These are phyloP conservation scores for Dalbergia cochinchinensis DNA, from an alignment of 306 rosid genomes.

Conservation along the genomic window DNA sequence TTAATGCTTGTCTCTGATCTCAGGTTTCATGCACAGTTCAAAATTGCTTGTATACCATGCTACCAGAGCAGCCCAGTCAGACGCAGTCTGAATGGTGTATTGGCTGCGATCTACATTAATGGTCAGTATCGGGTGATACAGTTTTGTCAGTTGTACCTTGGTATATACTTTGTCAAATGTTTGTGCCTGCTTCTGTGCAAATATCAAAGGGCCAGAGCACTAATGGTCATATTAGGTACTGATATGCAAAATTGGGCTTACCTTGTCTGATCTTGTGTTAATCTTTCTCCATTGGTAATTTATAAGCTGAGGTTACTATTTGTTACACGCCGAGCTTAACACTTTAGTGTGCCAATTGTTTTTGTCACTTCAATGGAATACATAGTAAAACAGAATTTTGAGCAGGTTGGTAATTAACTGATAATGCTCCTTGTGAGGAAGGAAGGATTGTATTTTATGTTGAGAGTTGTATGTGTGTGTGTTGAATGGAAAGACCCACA, in stretches of 20 bases:
- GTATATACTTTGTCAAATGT: neutral
- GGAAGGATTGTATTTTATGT: slow-evolving; percentile 12
- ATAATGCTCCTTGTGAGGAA: neutral
- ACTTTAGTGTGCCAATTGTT: slow-evolving; percentile 2
- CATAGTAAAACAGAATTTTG: slow-evolving; percentile 35
- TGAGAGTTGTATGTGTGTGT: neutral
- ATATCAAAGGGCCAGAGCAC: slow-evolving; percentile 9
- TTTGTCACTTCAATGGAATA: slow-evolving; percentile 1
- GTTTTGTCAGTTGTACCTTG: neutral
- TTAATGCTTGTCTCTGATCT: slow-evolving; percentile 20
- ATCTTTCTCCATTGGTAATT: neutral
- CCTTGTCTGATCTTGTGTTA: slow-evolving; percentile 13
- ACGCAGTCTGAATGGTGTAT: slow-evolving; percentile 12
- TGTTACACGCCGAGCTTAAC: neutral
- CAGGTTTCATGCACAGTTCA: slow-evolving; percentile 19
- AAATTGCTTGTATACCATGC: slow-evolving; percentile 1
- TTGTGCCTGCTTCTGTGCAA: slow-evolving; percentile 12
- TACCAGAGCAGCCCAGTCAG: slow-evolving; percentile 9
- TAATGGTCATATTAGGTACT: slow-evolving; percentile 8
- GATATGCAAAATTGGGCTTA: slow-evolving; percentile 4
- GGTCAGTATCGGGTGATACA: slow-evolving; percentile 3
- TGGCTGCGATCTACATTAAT: neutral
- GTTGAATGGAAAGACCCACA: too few species aligned
- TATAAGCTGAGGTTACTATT: neutral
- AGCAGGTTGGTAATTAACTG: slow-evolving; percentile 2